Evolutionary conservation across 768 basidiomycete genomes (phyloP).

Genomic region (Grammothele lineata): DNA sequence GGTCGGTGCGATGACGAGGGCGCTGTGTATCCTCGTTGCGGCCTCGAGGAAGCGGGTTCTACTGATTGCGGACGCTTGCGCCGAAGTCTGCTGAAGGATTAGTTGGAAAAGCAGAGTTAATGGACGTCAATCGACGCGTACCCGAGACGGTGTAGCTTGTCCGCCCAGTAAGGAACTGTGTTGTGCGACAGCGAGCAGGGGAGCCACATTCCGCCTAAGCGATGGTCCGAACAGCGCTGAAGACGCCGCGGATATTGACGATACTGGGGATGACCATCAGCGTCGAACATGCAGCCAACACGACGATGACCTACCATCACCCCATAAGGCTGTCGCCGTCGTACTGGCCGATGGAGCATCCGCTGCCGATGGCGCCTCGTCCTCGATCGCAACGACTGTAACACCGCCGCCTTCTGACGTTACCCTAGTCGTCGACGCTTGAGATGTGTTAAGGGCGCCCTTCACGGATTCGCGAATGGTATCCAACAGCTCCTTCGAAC

Average conservation of each 20-base stretch:
- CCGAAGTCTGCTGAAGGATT: too few relatives aligned
- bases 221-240: constrained; percentile 18
- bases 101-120: too few relatives aligned
- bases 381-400: too few relatives aligned
- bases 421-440: too few relatives aligned
- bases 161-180: constrained; percentile 43
- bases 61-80: too few relatives aligned
- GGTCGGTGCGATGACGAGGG: constrained; percentile 55
- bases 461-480: constrained; percentile 52
- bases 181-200: constrained; percentile 12
- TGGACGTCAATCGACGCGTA: too few relatives aligned
- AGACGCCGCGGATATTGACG: constrained; percentile 6
- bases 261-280: not conserved
- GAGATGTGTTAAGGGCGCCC: not conserved
- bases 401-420: too few relatives aligned
- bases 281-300: too few relatives aligned
- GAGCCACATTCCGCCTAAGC: not conserved
- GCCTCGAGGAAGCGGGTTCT: constrained; percentile 45
- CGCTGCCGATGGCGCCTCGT: too few relatives aligned
- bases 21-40: constrained; percentile 62
- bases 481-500: constrained; percentile 60
- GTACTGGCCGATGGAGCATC: too few relatives aligned
- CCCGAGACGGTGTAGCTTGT: too few relatives aligned
- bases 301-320: not conserved
- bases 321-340: constrained; percentile 2